Percentiles rank a stretch among this genome's conserved stretches.
Evolutionary conservation across 176 grass and related monocot genomes (phyloP).

Genomic region (Hsuehochloa calcarea): DNA sequence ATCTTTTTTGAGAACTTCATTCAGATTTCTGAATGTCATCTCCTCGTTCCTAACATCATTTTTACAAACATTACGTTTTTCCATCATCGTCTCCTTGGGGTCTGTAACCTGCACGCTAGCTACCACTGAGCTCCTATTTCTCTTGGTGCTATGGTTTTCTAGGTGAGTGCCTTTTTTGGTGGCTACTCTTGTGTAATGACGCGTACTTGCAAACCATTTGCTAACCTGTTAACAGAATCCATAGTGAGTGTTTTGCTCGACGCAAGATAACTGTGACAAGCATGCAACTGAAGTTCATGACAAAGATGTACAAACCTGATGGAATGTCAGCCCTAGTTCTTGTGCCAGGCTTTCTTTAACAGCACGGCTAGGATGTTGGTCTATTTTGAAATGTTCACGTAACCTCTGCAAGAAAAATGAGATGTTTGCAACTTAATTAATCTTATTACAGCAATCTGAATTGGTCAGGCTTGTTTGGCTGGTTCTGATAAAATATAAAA

Average conservation of each 20-base stretch:
- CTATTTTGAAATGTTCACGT: slow-evolving; percentile 43
- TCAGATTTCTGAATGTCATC: neutral
- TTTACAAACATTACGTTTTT: slow-evolving; percentile 19
- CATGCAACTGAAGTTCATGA: slow-evolving; percentile 26
- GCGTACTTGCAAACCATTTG: slow-evolving; percentile 60
- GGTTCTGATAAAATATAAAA: neutral
- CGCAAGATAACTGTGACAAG: slow-evolving; percentile 10
- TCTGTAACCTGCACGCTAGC: neutral
- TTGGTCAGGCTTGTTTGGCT: neutral
- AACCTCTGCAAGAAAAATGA: slow-evolving; percentile 50
- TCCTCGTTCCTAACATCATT: slow-evolving; percentile 16
- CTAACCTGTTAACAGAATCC: slow-evolving; percentile 44
- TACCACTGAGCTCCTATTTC: slow-evolving; percentile 1
- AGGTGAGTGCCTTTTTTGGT: neutral
- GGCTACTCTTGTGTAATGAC: slow-evolving; percentile 27
- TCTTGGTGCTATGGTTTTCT: slow-evolving; percentile 18
- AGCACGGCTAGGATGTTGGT: slow-evolving; percentile 49
- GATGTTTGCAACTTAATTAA: neutral
- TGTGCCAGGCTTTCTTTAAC: slow-evolving; percentile 54
- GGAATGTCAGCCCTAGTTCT: slow-evolving; percentile 55
- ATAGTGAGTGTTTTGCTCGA: slow-evolving; percentile 17
- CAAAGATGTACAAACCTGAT: slow-evolving; percentile 34
- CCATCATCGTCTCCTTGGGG: neutral
- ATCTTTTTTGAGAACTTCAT: slow-evolving; percentile 14
- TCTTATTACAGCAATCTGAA: slow-evolving; percentile 1